These are phyloP conservation scores for Neopestalotiopsis sp. DNA, from an alignment of 2,329 filamentous ascomycete species.

Conservation along the genomic window DNA sequence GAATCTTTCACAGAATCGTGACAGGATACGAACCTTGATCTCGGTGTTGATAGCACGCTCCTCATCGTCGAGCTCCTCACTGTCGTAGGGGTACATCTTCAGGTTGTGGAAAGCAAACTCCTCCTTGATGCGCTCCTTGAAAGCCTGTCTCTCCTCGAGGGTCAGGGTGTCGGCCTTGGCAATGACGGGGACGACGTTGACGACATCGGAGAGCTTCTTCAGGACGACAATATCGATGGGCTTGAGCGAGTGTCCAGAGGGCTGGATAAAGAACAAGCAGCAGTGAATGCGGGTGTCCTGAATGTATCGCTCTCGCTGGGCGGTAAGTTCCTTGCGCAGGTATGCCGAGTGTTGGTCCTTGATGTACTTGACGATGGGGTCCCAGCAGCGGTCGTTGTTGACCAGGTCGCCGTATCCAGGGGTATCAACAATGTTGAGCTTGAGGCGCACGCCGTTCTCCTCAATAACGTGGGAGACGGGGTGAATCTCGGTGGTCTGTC, in stretches of 20 bases:
- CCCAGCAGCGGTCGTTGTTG: conserved; percentile 99
- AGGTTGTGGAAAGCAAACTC: conserved; percentile 99
- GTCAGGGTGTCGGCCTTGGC: conserved; percentile 98
- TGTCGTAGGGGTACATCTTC: conserved; percentile 99
- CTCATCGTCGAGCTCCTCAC: conserved; percentile 97
- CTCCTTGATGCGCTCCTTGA: conserved; percentile 99
- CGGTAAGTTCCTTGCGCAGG: conserved; percentile 98
- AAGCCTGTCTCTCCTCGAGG: conserved; percentile 90
- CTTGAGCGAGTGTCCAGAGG: conserved; percentile 96
- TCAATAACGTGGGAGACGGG: conserved; percentile 98
- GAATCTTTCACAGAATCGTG: background rate
- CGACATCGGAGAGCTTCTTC: conserved; percentile 99
- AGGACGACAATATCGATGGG: conserved; percentile 99
- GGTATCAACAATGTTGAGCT: conserved; percentile 98
- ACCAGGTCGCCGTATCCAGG: conserved; percentile 98
- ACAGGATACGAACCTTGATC: conserved; percentile 77
- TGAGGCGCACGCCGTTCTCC: conserved; percentile 96
- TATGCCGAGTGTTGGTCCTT: conserved; percentile 99
- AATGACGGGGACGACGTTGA: conserved; percentile 98
- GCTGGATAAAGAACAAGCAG: conserved; percentile 99
- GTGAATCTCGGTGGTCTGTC: conserved; percentile 97
- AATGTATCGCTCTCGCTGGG: conserved; percentile 98
- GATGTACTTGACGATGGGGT: conserved; percentile 99
- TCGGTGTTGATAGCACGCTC: conserved; percentile 91
- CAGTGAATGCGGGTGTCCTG: conserved; percentile 99